A percentile compares a stretch with the other conserved stretches of the same genome.
Evolutionary conservation across 2,329 filamentous ascomycete genomes (phyloP).

Genomic region (Diaporthe batatas): DNA sequence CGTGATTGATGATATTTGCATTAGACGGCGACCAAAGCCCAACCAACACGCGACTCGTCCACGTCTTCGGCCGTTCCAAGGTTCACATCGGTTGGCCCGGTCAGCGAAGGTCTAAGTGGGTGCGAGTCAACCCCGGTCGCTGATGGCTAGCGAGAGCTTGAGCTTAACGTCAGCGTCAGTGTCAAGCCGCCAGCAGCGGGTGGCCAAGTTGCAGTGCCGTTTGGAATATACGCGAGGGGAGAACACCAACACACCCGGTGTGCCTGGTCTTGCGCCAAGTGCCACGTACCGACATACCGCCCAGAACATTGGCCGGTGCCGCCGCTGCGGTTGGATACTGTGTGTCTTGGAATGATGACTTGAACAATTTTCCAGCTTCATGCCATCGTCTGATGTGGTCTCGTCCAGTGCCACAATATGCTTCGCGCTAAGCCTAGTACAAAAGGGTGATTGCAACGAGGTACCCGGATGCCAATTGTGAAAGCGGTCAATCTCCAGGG

Average conservation of each 20-base stretch:
- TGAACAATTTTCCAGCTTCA: not conserved
- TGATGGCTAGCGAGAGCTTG: conserved; percentile 11
- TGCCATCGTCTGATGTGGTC: not conserved
- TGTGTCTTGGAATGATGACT: not conserved
- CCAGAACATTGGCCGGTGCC: too few species aligned
- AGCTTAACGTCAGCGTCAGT: conserved; percentile 11
- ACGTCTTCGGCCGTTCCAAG: not conserved
- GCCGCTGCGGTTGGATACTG: not conserved
- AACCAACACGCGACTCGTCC: not conserved
- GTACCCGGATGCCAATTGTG: not conserved
- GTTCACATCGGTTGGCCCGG: not conserved
- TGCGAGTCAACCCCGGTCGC: conserved; percentile 8
- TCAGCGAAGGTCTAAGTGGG: not conserved
- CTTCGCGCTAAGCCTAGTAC: not conserved
- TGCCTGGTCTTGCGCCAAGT: not conserved
- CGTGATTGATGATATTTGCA: not conserved
- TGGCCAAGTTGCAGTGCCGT: not conserved
- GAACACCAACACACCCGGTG: not conserved
- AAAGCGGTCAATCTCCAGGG: not conserved
- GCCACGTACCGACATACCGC: not conserved
- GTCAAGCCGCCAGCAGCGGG: not conserved
- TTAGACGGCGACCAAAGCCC: not conserved
- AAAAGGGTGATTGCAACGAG: not conserved
- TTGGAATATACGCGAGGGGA: conserved; percentile 1
- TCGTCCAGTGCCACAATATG: not conserved